Base-by-base conservation (phyloP, 176 grass and related monocot genomes). In the Canna indica region DNA sequence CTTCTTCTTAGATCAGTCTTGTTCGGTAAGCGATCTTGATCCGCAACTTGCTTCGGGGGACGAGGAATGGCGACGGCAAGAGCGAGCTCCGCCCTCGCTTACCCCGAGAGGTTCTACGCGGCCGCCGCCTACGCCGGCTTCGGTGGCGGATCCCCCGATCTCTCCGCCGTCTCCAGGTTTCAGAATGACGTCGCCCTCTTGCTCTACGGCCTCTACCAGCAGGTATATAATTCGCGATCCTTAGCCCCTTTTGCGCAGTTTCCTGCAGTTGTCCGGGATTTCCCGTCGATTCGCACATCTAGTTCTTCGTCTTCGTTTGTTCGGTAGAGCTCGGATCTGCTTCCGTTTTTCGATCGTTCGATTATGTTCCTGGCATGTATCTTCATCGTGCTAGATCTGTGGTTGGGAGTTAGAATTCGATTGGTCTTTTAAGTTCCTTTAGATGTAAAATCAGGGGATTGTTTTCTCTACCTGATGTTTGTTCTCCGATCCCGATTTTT, bases 81-180 rank as follows among this genome's bases (percentile, higher is more conserved):
- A 33, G 14, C 65, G 65, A 68, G 65, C 65, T 68, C 57, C 36
- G 58, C 15, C 36, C 38, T 61, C 28, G 26, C 72, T 60, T 75
- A 75, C 38, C 72, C 72, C 56, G 56, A 74, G 36, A 74, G 56
- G 22, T 75, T 75, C 72, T 45, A 34, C 17, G 57, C 39, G 20
- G 72, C 72, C 36, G 72, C 72, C 14, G 54, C 56, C 56, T 74
- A 74, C 25, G 72, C 33, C 15, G 72, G 72, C 16, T 60, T 74
- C 38, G 56, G 56, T 36, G 33, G 72, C 9, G 26, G 11, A 5
- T 11, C 72, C 16, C 35, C 7, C 36, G 35, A 34, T 16, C 18
- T 56, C 56, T 13, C 72, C 24, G 2, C 29, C 72, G 25, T 36
- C 20, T 59, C 56, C 8, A 59, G 72, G 35, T 61, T 74, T 36